Evolutionary conservation across 257 asterid species (phyloP).

Genomic region (Coffea canephora): DNA sequence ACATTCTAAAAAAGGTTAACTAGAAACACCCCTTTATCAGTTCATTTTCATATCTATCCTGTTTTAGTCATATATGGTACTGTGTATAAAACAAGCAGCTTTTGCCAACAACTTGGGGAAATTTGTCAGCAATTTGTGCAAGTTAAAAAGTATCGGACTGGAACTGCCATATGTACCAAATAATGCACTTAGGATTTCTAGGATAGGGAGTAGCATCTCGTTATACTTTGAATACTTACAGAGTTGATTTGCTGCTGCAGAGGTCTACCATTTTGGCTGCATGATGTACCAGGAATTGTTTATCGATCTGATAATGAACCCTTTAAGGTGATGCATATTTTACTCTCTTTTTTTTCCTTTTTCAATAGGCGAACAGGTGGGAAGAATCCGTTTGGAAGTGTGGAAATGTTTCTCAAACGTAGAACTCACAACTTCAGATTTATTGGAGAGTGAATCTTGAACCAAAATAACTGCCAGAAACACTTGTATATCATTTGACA

Average conservation of each 20-base stretch:
- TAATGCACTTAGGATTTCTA: background rate
- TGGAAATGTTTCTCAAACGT: background rate
- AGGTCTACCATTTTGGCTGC: slow-evolving; percentile 93
- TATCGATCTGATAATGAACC: slow-evolving; percentile 78
- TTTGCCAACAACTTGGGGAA: too few relatives aligned
- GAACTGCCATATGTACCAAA: too few relatives aligned
- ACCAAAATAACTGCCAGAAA: background rate
- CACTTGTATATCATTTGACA: too few relatives aligned
- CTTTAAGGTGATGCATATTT: slow-evolving; percentile 47
- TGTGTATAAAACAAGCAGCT: background rate
- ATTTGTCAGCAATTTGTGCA: too few relatives aligned
- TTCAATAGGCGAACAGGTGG: too few relatives aligned
- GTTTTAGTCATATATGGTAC: background rate
- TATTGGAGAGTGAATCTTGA: background rate
- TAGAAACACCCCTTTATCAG: background rate
- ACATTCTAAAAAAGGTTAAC: too few relatives aligned
- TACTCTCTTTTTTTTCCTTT: too few relatives aligned
- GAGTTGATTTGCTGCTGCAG: slow-evolving; percentile 27
- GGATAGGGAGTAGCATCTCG: background rate
- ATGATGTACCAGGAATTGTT: slow-evolving; percentile 59
- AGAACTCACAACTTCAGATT: background rate
- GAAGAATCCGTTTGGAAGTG: background rate
- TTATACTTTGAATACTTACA: background rate
- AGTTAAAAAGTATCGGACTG: too few relatives aligned
- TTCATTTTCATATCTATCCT: background rate